A percentile compares a stretch with the other conserved stretches of the same genome.
Evolutionary conservation across 2,329 filamentous ascomycete genomes (phyloP).

Genomic region (Aspergillus tamarii): DNA sequence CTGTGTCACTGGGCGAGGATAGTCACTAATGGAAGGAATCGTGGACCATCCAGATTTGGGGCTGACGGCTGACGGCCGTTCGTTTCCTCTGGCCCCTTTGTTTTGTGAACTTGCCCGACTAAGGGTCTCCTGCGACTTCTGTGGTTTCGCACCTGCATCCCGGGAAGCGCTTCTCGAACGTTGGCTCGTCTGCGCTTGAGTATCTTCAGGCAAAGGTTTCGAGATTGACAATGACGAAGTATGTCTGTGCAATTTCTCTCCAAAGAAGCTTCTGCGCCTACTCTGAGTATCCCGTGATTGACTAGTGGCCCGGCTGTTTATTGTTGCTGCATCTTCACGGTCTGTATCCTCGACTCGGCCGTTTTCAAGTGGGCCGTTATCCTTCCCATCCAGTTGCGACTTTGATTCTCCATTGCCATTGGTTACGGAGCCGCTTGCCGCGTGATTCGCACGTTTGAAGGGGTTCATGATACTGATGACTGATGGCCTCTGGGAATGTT

Average conservation of each 20-base stretch:
- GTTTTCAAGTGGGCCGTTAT: conserved; percentile 21
- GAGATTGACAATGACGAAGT: conserved; percentile 36
- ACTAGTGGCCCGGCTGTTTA: conserved; percentile 42
- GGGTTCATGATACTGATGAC: conserved; percentile 48
- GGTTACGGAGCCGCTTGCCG: conserved; percentile 38
- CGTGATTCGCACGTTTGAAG: conserved; percentile 46
- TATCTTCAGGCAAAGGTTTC: conserved; percentile 26
- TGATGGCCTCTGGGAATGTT: conserved; percentile 41
- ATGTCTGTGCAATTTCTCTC: conserved; percentile 38
- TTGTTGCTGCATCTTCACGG: conserved; percentile 41
- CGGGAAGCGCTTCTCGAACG: conserved; percentile 33
- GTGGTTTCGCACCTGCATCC: conserved; percentile 29
- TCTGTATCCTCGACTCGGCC: conserved; percentile 23
- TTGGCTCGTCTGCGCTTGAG: conserved; percentile 25
- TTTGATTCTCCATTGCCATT: conserved; percentile 35
- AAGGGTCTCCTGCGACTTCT: conserved; percentile 34
- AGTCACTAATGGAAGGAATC: conserved; percentile 38
- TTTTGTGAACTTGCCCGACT: conserved; percentile 34
- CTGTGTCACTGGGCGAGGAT: conserved; percentile 38
- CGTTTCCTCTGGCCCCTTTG: conserved; percentile 24
- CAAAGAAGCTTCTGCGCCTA: conserved; percentile 47
- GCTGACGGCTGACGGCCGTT: conserved; percentile 19
- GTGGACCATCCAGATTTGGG: conserved; percentile 39
- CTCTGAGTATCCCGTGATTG: conserved; percentile 38
- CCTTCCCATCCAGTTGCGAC: conserved; percentile 26